A percentile compares a stretch with the other conserved stretches of the same genome.
Evolutionary conservation across 2,329 filamentous ascomycete species (phyloP).

Genomic region (Rutstroemia sp.): DNA sequence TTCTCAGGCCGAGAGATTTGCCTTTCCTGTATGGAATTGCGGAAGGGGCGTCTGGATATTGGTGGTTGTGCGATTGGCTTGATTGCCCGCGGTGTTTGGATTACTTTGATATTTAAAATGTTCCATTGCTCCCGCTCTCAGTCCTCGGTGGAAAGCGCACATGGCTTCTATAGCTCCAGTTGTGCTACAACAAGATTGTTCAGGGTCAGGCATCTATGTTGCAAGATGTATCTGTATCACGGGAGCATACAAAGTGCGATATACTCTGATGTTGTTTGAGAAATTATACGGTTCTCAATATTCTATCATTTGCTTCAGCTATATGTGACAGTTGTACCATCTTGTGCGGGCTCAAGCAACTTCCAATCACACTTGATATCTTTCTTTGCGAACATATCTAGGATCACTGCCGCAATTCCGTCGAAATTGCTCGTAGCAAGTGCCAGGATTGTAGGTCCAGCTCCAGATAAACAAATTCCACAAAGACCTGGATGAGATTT

Average conservation of each 20-base stretch:
- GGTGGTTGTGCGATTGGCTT: not conserved
- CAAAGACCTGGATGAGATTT: slow-evolving; percentile 79
- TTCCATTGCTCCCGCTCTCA: not conserved
- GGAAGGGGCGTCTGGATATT: not conserved
- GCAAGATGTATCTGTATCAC: not conserved
- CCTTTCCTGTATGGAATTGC: not conserved
- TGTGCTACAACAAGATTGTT: not conserved
- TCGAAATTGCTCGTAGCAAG: slow-evolving; percentile 87
- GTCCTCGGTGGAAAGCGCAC: not conserved
- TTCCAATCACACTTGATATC: slow-evolving; percentile 79
- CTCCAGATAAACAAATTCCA: slow-evolving; percentile 90
- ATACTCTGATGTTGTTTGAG: not conserved
- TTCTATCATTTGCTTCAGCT: slow-evolving; percentile 14
- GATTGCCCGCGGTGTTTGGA: not conserved
- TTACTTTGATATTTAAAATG: not conserved
- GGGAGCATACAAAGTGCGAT: too few relatives aligned
- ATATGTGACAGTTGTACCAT: slow-evolving; percentile 33
- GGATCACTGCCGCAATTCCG: slow-evolving; percentile 72
- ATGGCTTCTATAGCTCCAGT: not conserved
- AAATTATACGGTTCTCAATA: not conserved
- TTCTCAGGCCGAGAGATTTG: too few relatives aligned
- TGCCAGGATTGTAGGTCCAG: slow-evolving; percentile 89
- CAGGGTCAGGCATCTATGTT: not conserved
- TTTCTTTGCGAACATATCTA: slow-evolving; percentile 64
- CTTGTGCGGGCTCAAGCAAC: slow-evolving; percentile 80